Evolutionary conservation across 2,329 filamentous ascomycete genomes (phyloP).

Genomic region (Boeremia lycopersici): DNA sequence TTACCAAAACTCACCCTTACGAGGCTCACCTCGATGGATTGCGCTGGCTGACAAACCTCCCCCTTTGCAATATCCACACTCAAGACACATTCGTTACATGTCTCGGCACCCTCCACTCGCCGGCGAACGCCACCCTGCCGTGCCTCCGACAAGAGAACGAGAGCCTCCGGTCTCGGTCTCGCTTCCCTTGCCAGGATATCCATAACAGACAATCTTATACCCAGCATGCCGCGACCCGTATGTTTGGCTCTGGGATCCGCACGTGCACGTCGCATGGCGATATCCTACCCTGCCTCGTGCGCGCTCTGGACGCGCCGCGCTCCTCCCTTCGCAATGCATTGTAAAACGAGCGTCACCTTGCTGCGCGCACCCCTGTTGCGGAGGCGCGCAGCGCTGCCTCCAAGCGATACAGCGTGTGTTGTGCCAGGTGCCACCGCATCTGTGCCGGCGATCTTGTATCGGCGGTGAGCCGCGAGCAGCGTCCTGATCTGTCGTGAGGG

Average conservation of each 20-base stretch:
- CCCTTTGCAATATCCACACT: background rate
- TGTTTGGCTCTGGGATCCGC: background rate
- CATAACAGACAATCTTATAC: conserved; percentile 4
- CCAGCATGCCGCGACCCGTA: background rate
- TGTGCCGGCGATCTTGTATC: background rate
- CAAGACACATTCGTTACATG: background rate
- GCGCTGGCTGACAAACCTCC: background rate
- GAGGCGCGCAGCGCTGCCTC: background rate
- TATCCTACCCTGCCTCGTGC: background rate
- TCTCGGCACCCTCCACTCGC: background rate
- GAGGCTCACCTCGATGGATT: too few species aligned
- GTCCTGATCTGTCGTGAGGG: background rate
- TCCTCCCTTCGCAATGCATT: background rate
- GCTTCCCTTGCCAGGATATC: background rate
- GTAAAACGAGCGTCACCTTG: background rate
- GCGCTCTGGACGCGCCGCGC: background rate
- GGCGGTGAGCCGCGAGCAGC: background rate
- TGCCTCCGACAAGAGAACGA: background rate
- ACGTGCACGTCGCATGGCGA: conserved; percentile 10
- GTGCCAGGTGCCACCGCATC: conserved; percentile 3
- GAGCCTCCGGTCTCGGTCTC: background rate
- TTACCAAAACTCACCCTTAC: background rate
- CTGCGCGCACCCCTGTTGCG: background rate
- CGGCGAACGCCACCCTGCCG: background rate
- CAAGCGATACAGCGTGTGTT: background rate